Evolutionary conservation across 2,329 filamentous ascomycete species (phyloP).

Genomic region (Aureobasidium musti): DNA sequence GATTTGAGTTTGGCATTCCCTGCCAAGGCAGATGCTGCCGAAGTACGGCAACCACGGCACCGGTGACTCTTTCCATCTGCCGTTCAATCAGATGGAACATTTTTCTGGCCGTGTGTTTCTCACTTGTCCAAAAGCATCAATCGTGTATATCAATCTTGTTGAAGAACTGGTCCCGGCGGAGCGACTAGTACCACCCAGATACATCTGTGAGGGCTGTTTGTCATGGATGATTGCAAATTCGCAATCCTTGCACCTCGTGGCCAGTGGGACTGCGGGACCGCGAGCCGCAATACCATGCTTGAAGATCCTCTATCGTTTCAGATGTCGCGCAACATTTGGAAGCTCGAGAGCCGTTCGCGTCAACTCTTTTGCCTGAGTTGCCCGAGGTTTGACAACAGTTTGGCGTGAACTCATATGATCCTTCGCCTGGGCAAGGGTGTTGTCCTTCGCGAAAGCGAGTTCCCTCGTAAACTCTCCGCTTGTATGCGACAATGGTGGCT

Average conservation of each 20-base stretch:
- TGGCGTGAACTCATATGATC: constrained; percentile 8
- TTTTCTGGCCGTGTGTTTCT: background rate
- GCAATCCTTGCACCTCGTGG: constrained; percentile 6
- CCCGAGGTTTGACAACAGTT: constrained; percentile 2
- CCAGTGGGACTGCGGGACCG: background rate
- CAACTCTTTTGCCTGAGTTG: background rate
- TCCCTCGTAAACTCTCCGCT: background rate
- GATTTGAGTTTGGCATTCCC: background rate
- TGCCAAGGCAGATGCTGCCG: constrained; percentile 5
- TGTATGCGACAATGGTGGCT: background rate
- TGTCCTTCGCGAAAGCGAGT: background rate
- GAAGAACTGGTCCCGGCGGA: background rate
- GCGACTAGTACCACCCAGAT: background rate
- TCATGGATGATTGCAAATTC: background rate
- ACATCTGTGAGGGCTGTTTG: background rate
- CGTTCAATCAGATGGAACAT: background rate
- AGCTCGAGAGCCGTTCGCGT: constrained; percentile 5
- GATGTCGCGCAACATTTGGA: background rate
- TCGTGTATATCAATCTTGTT: background rate
- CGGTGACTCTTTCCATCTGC: background rate
- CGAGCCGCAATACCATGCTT: background rate
- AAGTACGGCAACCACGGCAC: background rate
- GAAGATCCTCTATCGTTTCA: constrained; percentile 7
- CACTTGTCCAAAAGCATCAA: background rate
- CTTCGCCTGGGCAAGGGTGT: background rate